These are phyloP conservation scores for Saposhnikovia divaricata DNA, from an alignment of 129 eudicot species.

Conservation along the genomic window DNA sequence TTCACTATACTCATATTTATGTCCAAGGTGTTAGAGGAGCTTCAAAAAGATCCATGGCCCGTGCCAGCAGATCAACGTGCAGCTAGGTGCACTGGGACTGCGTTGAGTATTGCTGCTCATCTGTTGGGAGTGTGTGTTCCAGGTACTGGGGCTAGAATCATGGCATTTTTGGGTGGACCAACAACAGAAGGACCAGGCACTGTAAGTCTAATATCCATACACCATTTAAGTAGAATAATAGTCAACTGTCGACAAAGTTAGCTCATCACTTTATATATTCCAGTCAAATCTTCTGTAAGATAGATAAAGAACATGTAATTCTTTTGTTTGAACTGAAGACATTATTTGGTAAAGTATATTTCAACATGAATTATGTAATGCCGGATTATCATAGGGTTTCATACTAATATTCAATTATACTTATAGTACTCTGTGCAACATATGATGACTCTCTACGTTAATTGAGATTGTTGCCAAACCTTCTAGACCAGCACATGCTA, in stretches of 20 bases:
- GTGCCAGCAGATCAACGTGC: conserved; percentile 84
- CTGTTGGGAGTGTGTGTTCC: conserved; percentile 85
- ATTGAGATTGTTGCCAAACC: not conserved
- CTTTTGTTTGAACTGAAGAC: not conserved
- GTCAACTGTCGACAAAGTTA: not conserved
- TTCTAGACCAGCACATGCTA: not conserved
- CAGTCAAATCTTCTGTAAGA: not conserved
- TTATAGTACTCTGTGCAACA: not conserved
- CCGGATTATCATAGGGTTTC: not conserved
- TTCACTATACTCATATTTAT: not conserved
- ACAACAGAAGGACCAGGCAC: conserved; percentile 96
- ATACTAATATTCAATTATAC: not conserved
- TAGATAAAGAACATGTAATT: not conserved
- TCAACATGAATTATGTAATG: not conserved
- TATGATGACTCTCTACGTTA: not conserved
- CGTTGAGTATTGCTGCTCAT: conserved; percentile 81
- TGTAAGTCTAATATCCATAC: conserved; percentile 46
- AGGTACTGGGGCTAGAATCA: conserved; percentile 84
- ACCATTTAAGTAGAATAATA: not conserved
- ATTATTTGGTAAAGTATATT: not conserved
- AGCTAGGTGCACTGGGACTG: conserved; percentile 84
- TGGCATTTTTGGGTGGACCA: conserved; percentile 95
- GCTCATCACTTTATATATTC: not conserved
- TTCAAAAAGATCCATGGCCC: conserved; percentile 97
- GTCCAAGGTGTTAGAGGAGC: conserved; percentile 82